These are phyloP conservation scores for Alectoria sarmentosa DNA, from an alignment of 495 filamentous ascomycete species.

Conservation along the genomic window DNA sequence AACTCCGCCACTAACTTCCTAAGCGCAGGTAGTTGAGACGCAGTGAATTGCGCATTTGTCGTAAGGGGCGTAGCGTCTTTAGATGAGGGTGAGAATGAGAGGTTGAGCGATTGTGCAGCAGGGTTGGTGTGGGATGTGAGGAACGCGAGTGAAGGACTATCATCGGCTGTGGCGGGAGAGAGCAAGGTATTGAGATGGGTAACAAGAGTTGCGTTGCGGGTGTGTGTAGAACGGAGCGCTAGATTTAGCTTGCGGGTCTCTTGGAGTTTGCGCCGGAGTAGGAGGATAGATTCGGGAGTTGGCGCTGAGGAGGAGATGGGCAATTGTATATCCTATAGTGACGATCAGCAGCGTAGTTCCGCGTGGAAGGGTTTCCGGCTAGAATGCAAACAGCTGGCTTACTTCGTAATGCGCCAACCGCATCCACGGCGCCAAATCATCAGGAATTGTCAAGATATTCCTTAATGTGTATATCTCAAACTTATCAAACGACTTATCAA, in stretches of 20 bases:
- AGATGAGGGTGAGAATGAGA: conserved; percentile 36
- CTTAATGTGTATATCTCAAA: conserved; percentile 79
- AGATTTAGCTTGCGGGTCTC: conserved; percentile 75
- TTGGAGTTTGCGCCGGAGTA: conserved; percentile 66
- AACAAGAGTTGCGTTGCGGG: conserved; percentile 69
- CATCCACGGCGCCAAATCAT: conserved; percentile 69
- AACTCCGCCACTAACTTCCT: conserved; percentile 58
- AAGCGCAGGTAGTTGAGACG: conserved; percentile 74
- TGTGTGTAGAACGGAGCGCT: conserved; percentile 63
- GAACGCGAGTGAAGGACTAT: conserved; percentile 39
- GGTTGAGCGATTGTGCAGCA: conserved; percentile 39
- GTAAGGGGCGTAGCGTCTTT: conserved; percentile 45
- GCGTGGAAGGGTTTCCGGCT: neutral
- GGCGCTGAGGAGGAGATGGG: conserved; percentile 33
- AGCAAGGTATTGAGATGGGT: conserved; percentile 54
- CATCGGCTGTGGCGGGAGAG: conserved; percentile 22
- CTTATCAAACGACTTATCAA: conserved; percentile 73
- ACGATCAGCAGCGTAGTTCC: neutral
- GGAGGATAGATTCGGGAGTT: conserved; percentile 55
- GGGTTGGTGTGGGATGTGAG: conserved; percentile 42
- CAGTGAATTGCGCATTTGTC: conserved; percentile 70
- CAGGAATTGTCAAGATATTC: conserved; percentile 75
- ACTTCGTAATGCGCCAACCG: conserved; percentile 81
- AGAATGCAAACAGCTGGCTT: too few species aligned
- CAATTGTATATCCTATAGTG: conserved; percentile 21